These are phyloP conservation scores for Pelargonium citronellum DNA, from an alignment of 441 rosid genomes.

Conservation along the genomic window DNA sequence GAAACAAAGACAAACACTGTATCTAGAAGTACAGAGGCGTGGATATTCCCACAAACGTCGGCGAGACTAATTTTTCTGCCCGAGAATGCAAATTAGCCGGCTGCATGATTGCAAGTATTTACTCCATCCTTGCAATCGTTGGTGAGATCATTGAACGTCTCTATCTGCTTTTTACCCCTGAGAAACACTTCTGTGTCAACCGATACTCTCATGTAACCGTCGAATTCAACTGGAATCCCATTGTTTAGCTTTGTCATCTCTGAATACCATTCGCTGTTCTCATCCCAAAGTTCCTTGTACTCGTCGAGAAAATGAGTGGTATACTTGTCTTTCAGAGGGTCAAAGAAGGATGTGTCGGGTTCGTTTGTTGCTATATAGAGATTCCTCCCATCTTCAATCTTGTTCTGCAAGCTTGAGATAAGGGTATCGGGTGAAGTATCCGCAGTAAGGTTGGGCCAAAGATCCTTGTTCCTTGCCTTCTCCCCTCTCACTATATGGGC, in stretches of 20 bases:
- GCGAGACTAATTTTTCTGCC: too few species aligned
- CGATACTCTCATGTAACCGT: constrained; percentile 93
- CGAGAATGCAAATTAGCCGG: constrained; percentile 34
- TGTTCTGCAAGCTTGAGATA: constrained; percentile 46
- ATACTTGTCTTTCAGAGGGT: constrained; percentile 75
- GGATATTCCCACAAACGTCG: background rate
- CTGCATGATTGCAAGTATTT: constrained; percentile 65
- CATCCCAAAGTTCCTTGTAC: constrained; percentile 73
- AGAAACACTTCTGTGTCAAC: constrained; percentile 90
- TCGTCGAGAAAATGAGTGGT: constrained; percentile 87
- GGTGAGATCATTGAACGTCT: constrained; percentile 84
- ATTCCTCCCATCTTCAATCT: constrained; percentile 68
- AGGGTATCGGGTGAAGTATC: constrained; percentile 88
- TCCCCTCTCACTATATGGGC: constrained; percentile 92
- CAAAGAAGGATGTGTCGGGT: constrained; percentile 80
- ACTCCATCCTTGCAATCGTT: constrained; percentile 91
- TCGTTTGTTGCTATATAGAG: constrained; percentile 81
- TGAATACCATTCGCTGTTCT: constrained; percentile 80
- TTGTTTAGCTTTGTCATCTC: constrained; percentile 62
- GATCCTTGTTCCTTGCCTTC: constrained; percentile 69
- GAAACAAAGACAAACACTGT: constrained; percentile 19
- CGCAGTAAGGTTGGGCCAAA: constrained; percentile 78
- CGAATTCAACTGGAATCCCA: constrained; percentile 72
- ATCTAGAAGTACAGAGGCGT: constrained; percentile 26
- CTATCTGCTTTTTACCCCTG: constrained; percentile 70